Percentiles rank a stretch among this genome's conserved stretches.
Evolutionary conservation across 371 early-diverging fungal genomes (phyloP).

Genomic region (Gilbertella persicaria): DNA sequence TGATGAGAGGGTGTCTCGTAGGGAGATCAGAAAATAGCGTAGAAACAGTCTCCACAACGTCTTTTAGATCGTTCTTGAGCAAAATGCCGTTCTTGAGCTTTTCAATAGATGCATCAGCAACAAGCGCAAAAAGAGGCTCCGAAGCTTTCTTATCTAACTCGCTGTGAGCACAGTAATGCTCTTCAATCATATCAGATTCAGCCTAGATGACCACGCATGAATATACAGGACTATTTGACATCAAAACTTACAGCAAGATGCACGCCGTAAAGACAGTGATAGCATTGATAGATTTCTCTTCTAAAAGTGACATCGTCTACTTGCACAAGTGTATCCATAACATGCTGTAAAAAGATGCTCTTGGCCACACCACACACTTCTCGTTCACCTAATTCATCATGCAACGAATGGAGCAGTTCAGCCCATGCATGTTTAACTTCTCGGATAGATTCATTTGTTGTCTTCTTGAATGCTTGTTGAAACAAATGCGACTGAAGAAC

Average conservation of each 20-base stretch:
- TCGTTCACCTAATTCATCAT: conserved; percentile 69
- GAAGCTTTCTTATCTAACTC: conserved; percentile 59
- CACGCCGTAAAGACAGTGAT: conserved; percentile 69
- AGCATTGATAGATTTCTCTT: conserved; percentile 64
- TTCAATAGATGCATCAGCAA: conserved; percentile 44
- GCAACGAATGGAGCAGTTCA: conserved; percentile 54
- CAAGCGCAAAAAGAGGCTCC: conserved; percentile 49
- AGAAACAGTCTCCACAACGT: conserved; percentile 59
- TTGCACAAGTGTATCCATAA: conserved; percentile 18
- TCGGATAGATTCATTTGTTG: not conserved
- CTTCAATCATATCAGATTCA: conserved; percentile 53
- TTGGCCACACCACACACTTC: conserved; percentile 61
- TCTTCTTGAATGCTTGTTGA: not conserved
- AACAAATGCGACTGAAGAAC: conserved; percentile 29
- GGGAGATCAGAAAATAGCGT: conserved; percentile 58
- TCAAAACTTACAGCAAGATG: conserved; percentile 49
- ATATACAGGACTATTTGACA: not conserved
- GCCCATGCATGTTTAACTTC: conserved; percentile 15
- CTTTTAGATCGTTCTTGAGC: conserved; percentile 55
- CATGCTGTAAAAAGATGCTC: conserved; percentile 48
- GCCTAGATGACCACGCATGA: conserved; percentile 31
- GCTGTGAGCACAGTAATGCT: conserved; percentile 53
- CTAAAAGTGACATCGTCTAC: conserved; percentile 24
- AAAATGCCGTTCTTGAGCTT: conserved; percentile 39
- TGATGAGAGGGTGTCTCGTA: conserved; percentile 28